Conservation (phyloP, 345 rosid species). For the Aquilaria sinensis region DNA sequence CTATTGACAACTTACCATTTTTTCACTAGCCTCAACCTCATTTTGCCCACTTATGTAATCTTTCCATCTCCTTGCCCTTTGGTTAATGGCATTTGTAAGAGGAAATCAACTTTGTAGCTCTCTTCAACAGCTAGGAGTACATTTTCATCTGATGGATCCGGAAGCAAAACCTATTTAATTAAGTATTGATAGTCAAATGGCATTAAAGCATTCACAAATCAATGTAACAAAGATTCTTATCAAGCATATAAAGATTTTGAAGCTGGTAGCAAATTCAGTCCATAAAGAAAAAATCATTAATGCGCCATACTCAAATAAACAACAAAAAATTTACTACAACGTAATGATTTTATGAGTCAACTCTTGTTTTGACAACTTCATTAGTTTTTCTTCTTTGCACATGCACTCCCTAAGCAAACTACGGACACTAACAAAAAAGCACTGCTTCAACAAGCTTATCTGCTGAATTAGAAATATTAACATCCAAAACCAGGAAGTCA, state of each 20-base stretch:
- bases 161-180: constrained; percentile 61
- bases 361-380: too few species aligned
- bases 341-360: too few species aligned
- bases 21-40: constrained; percentile 74
- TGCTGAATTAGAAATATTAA: too few species aligned
- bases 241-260: not conserved
- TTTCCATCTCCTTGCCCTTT: constrained; percentile 43
- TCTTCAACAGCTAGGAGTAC: constrained; percentile 74
- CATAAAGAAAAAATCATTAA: too few species aligned
- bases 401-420: too few species aligned
- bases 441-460: too few species aligned
- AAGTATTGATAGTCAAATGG: not conserved
- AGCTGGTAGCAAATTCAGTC: not conserved
- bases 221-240: not conserved
- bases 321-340: too few species aligned
- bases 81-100: constrained; percentile 24
- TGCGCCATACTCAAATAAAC: too few species aligned
- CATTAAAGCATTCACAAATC: not conserved
- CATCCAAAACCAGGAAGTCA: too few species aligned
- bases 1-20: constrained; percentile 56
- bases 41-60: constrained; percentile 37
- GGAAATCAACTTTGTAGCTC: constrained; percentile 88
- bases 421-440: too few species aligned
- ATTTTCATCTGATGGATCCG: constrained; percentile 74
- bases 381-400: too few species aligned